Evolutionary conservation across 345 rosid genomes (phyloP), one percentile per base, ranked within the genome.

Genomic region (Rhizophora mangle): DNA sequence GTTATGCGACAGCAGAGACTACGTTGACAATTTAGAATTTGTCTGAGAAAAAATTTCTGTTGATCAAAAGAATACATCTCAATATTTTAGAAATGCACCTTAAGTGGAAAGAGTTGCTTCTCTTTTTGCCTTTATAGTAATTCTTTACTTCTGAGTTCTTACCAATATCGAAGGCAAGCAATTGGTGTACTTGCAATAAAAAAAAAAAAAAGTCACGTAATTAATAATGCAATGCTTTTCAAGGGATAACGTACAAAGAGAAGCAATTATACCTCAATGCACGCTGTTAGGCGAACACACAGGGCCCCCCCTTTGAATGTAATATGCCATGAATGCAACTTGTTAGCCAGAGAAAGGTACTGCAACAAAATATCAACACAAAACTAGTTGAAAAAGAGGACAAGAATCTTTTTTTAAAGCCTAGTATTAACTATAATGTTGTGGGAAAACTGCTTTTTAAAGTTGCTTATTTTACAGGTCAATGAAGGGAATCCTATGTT

Each of bases 401-500:
- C 66, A 51, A 61, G 67, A 73, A 62, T 67, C 77, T 73, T 22
- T 57, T 57, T 31, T 60, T 67, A 67, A 73, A 73, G 77, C 72
- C 76, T 67, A 62, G 39, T 8, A 47, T 21, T 31, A 5, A 47
- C 65, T 60, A 10, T 49, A 26, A 9, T 58, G 51, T 22, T 57
- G 13, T 1, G 3, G 16, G 62, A 60, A 60, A 49, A 31, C 24
- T 43, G 47, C 68, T 61, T 67, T 61, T 9, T 57, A 6, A 58
- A 60, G 55, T 19, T 73, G n/a, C 70, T 65, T 46, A 19, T n/a
- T 43, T 34, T 43, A 30, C 43, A 52, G 62, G 62, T 73, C 71
- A 73, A 67, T 73, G 43, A 62, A 54, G 72, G 32, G 77, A 62
- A 73, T 67, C 77, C 72, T 20, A 73, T 62, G 77, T 15, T 22